Base-by-base conservation (phyloP, 148 eudicot species). In the Chenopodium album region DNA sequence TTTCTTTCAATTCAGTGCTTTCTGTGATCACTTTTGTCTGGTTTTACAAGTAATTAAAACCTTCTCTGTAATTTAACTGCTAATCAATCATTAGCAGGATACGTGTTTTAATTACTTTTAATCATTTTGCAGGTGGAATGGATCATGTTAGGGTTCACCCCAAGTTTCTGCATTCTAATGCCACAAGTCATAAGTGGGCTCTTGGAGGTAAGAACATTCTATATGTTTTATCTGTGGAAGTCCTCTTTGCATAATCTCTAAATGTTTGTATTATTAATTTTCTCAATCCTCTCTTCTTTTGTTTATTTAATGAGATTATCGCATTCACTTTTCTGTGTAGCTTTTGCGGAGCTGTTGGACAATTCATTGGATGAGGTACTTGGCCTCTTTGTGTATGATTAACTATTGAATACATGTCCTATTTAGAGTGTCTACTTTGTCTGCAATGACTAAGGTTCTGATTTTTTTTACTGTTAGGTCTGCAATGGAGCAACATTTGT, bases 71-170 rank as follows among this genome's bases (percentile, higher is more conserved):
- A 32, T 8, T 4, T 7, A 26, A 9, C 29, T 9, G 3, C 2
- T 26, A 66, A 9, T 66, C 63, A 9, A 26, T 26, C 28, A 66
- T 28, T 1, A 66, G 37, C 54, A 7, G 29, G 70, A 34, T 71
- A 41, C 14, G 17, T 11, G 31, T 10, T 44, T 72, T 11, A 71
- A 62, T 19, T 71, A 4, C 16, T 44, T 17, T 44, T 72, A 37
- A 10, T 72, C 54, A 22, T 44, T 87, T 52, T 88, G 60, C 87
- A 96, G 99, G 90, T 85, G 98, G 97, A 77, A 96, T 96, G 97
- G 99, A 96, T 82, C 98, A 89, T 85, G 97, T 96, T 34, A 89
- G 99, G 80, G 98, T 96, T 82, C 99, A 96, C 86, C 99, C 99
- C 29, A 96, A 89, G 85, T 96, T 96, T 88, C 88, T 96, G 47